Percentiles rank a stretch among this genome's conserved stretches.
Evolutionary conservation across 192 early-diverging fungal genomes (phyloP).

Genomic region (Thoreauomyces humboldtii): DNA sequence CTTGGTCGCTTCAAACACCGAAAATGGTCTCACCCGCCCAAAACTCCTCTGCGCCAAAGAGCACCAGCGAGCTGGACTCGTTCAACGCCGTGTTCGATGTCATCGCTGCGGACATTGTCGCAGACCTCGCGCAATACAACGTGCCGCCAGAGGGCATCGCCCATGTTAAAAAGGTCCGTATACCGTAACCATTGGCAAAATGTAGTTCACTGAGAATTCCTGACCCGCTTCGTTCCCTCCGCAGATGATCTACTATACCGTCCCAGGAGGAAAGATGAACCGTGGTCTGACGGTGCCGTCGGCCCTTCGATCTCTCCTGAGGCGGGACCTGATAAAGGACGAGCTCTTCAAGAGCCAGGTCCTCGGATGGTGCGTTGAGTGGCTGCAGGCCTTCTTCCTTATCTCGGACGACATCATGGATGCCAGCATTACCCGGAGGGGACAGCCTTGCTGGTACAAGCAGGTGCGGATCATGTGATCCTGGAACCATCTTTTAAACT

Average conservation of each 20-base stretch:
- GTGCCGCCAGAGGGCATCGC: slow-evolving; percentile 61
- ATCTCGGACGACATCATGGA: slow-evolving; percentile 99
- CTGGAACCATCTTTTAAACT: slow-evolving; percentile 4
- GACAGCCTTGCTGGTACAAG: slow-evolving; percentile 96
- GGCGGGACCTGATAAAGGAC: slow-evolving; percentile 69
- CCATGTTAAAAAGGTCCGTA: slow-evolving; percentile 38
- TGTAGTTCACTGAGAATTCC: not conserved
- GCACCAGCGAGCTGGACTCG: slow-evolving; percentile 30
- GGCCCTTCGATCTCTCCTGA: slow-evolving; percentile 77
- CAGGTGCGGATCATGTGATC: slow-evolving; percentile 26
- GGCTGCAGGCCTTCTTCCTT: slow-evolving; percentile 98
- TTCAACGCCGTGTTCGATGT: slow-evolving; percentile 76
- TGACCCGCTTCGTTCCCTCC: slow-evolving; percentile 11
- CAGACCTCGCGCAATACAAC: slow-evolving; percentile 63
- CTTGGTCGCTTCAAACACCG: too few relatives aligned
- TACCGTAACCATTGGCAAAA: not conserved
- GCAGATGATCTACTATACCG: slow-evolving; percentile 57
- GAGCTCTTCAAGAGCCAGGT: slow-evolving; percentile 85
- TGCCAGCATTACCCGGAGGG: slow-evolving; percentile 88
- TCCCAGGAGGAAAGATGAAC: slow-evolving; percentile 93
- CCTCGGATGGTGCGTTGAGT: slow-evolving; percentile 94
- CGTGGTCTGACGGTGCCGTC: slow-evolving; percentile 94
- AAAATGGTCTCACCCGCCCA: too few relatives aligned
- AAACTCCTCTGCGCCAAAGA: not conserved
- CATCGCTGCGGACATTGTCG: slow-evolving; percentile 71